Evolutionary conservation across 768 basidiomycete genomes (phyloP).

Genomic region (Pleurotus ostreatus): DNA sequence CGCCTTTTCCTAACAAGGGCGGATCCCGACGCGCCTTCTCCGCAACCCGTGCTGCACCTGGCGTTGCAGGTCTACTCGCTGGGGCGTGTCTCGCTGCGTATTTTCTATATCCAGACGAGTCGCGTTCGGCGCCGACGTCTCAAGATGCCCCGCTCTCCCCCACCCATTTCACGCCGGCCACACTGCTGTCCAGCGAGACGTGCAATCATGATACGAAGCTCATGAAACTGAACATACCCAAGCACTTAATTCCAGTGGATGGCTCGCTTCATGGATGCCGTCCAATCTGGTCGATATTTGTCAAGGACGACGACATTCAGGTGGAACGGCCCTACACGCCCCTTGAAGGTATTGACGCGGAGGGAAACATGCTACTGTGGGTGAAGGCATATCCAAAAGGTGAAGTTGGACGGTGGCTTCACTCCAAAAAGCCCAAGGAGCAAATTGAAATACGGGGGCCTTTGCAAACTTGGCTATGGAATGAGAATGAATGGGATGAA

Average conservation of each 20-base stretch:
- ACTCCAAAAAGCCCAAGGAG: constrained; percentile 64
- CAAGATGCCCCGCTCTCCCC: constrained; percentile 36
- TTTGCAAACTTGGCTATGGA: constrained; percentile 61
- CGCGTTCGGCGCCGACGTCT: constrained; percentile 40
- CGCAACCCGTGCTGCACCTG: neutral
- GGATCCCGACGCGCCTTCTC: constrained; percentile 5
- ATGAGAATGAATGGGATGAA: constrained; percentile 64
- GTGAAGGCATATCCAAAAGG: constrained; percentile 75
- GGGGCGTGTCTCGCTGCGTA: constrained; percentile 42
- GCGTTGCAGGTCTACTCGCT: constrained; percentile 22
- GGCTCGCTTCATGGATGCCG: constrained; percentile 16
- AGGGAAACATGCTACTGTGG: constrained; percentile 74
- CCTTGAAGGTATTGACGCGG: constrained; percentile 60
- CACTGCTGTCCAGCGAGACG: constrained; percentile 47
- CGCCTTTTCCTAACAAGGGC: neutral
- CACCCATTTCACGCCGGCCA: constrained; percentile 56
- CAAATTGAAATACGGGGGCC: constrained; percentile 76
- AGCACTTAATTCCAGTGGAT: constrained; percentile 26
- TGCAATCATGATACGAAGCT: constrained; percentile 61
- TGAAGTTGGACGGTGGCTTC: constrained; percentile 82
- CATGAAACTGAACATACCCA: constrained; percentile 56
- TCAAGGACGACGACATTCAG: constrained; percentile 88
- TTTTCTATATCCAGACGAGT: constrained; percentile 47
- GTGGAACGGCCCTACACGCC: constrained; percentile 87
- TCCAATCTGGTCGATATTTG: constrained; percentile 72